A percentile compares a stretch with the other conserved stretches of the same genome.
Conservation (phyloP, 1,139 yeast genomes). For the Sporopachydermia cereana region DNA sequence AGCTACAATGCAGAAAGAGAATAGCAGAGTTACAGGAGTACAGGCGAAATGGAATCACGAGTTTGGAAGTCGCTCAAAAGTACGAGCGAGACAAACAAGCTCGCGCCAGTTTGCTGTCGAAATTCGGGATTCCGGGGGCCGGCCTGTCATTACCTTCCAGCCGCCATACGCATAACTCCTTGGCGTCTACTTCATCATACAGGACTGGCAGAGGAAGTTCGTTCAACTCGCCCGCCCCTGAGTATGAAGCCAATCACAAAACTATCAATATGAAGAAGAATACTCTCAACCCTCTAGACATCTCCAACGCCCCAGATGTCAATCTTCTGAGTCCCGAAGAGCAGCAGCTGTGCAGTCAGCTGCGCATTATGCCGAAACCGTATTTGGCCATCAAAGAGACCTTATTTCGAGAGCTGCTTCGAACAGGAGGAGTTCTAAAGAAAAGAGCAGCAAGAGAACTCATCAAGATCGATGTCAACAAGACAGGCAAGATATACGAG, state of each 20-base stretch:
- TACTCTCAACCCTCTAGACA: conserved; percentile 37
- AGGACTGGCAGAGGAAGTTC: conserved; percentile 8
- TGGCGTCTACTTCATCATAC: conserved; percentile 10
- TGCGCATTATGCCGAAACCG: conserved; percentile 85
- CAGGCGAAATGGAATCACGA: conserved; percentile 80
- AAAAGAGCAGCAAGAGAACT: conserved; percentile 76
- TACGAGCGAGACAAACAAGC: conserved; percentile 80
- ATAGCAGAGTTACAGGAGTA: conserved; percentile 88
- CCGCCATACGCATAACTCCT: conserved; percentile 14
- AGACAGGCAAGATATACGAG: conserved; percentile 81
- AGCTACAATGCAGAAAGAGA: conserved; percentile 65
- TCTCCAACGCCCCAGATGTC: conserved; percentile 73
- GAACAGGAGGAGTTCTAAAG: conserved; percentile 74
- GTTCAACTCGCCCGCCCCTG: conserved; percentile 1
- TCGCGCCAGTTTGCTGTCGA: conserved; percentile 43
- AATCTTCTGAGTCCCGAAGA: conserved; percentile 78
- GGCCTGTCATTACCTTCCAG: conserved; percentile 8
- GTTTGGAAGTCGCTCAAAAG: conserved; percentile 71
- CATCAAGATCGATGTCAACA: conserved; percentile 73
- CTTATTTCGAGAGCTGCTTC: conserved; percentile 76
- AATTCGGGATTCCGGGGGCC: conserved; percentile 34
- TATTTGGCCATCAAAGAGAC: conserved; percentile 87
- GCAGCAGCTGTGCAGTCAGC: conserved; percentile 69
- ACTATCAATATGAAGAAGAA: conserved; percentile 10
- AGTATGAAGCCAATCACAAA: neutral